A percentile compares a stretch with the other conserved stretches of the same genome.
These are phyloP conservation scores for Hemerocallis citrina DNA, from an alignment of 106 monocot genomes.

Conservation along the genomic window DNA sequence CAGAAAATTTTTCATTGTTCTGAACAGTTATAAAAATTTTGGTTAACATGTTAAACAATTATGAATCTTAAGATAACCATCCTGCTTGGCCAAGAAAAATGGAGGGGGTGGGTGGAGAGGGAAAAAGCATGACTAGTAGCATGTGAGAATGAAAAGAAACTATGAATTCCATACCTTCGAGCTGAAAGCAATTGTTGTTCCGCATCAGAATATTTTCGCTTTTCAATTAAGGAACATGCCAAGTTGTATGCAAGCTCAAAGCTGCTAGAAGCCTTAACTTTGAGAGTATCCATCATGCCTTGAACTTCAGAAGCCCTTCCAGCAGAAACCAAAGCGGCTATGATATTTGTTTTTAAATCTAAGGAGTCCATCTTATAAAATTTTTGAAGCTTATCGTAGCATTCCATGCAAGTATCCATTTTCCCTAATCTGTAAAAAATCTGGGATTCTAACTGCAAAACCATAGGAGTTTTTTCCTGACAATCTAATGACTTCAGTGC, in stretches of 20 bases:
- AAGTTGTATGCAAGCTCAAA: conserved; percentile 87
- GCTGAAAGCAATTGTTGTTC: conserved; percentile 80
- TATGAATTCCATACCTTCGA: no score
- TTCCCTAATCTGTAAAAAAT: conserved; percentile 80
- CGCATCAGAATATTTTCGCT: conserved; percentile 68
- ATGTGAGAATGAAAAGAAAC: no score
- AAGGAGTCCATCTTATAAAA: conserved; percentile 89
- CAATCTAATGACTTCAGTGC: conserved; percentile 49
- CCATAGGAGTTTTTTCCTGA: conserved; percentile 51
- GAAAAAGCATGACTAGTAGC: no score
- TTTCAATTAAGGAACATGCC: conserved; percentile 85
- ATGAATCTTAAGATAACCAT: no score
- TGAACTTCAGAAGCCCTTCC: conserved; percentile 80
- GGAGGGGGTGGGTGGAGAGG: no score
- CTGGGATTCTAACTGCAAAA: conserved; percentile 86
- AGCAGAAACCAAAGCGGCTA: conserved; percentile 78
- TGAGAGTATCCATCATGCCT: conserved; percentile 67
- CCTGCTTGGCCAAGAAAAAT: no score
- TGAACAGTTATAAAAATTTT: no score
- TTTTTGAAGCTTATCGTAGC: conserved; percentile 78
- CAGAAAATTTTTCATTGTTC: no score
- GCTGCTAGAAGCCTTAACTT: conserved; percentile 70
- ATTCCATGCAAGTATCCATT: conserved; percentile 75
- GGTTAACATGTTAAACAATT: no score
- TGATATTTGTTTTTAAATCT: conserved; percentile 81